phyloP scores from a whole-genome alignment of 192 early-diverging fungal genomes.

The Coemansia nantahalensis region DNA sequence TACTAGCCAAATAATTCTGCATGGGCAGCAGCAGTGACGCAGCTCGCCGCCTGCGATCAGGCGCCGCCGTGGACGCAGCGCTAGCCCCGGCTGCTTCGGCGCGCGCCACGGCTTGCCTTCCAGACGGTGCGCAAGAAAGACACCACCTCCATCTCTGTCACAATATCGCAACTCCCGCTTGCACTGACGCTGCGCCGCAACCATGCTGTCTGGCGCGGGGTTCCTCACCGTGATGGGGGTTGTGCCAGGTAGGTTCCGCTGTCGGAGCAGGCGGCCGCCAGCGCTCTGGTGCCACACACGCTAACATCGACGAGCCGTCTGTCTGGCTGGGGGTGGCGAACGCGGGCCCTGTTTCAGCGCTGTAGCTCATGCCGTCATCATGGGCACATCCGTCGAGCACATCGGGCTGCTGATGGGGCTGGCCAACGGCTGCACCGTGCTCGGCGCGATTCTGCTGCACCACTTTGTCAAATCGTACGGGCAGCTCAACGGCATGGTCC shows the following conservation, averaged over 20 bases:
- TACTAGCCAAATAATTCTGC: not conserved
- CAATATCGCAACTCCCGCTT: too few species aligned
- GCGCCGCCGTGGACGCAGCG: too few species aligned
- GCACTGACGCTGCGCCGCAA: conserved; percentile 2
- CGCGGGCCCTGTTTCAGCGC: too few species aligned
- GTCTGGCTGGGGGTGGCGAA: too few species aligned
- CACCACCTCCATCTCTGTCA: not conserved
- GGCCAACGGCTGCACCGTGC: conserved; percentile 40
- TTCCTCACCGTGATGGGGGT: conserved; percentile 48
- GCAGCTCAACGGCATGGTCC: conserved; percentile 46
- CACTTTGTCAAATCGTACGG: conserved; percentile 48
- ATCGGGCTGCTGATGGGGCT: conserved; percentile 46
- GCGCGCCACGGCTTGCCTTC: too few species aligned
- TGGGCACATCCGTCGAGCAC: conserved; percentile 44
- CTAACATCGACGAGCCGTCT: not conserved
- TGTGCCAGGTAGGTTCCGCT: conserved; percentile 34
- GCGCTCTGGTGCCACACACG: too few species aligned
- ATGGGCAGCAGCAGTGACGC: too few species aligned
- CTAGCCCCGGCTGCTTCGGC: too few species aligned
- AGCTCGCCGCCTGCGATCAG: too few species aligned
- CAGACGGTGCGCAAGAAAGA: too few species aligned
- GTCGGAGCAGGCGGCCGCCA: too few species aligned
- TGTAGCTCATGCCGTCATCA: conserved; percentile 47
- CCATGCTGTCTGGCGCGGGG: conserved; percentile 48
- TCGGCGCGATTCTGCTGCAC: conserved; percentile 46